A percentile compares a stretch with the other conserved stretches of the same genome.
Evolutionary conservation across 2,329 filamentous ascomycete genomes (phyloP).

Genomic region (Stachybotrys chartarum): DNA sequence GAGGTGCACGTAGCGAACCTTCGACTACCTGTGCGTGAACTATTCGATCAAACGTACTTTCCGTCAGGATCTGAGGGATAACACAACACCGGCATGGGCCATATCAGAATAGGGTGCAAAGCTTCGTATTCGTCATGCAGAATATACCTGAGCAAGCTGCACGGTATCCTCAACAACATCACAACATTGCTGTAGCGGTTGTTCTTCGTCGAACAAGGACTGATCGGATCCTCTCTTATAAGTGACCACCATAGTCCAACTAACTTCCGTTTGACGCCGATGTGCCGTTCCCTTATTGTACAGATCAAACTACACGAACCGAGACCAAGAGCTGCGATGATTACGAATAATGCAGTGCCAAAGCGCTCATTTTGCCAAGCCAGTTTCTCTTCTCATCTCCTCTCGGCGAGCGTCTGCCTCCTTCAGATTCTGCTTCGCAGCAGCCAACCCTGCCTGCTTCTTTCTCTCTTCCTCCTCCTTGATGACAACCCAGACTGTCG

Average conservation of each 20-base stretch:
- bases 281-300: background rate
- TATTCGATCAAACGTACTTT: no score
- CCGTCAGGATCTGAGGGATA: no score
- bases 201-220: no score
- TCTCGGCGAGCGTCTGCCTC: constrained; percentile 37
- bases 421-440: constrained; percentile 27
- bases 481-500: constrained; percentile 43
- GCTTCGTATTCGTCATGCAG: no score
- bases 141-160: no score
- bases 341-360: background rate
- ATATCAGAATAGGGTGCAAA: no score
- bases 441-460: constrained; percentile 27
- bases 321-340: background rate
- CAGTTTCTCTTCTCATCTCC: constrained; percentile 42
- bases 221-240: background rate
- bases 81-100: no score
- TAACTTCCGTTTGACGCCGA: background rate
- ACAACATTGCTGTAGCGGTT: no score
- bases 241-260: background rate
- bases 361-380: constrained; percentile 26
- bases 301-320: background rate
- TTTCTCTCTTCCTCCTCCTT: constrained; percentile 39
- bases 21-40: no score
- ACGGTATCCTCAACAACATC: no score
- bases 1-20: no score